Evolutionary conservation across 306 rosid genomes (phyloP), one percentile per base, ranked within the genome.

Genomic region (Sindora glabra): DNA sequence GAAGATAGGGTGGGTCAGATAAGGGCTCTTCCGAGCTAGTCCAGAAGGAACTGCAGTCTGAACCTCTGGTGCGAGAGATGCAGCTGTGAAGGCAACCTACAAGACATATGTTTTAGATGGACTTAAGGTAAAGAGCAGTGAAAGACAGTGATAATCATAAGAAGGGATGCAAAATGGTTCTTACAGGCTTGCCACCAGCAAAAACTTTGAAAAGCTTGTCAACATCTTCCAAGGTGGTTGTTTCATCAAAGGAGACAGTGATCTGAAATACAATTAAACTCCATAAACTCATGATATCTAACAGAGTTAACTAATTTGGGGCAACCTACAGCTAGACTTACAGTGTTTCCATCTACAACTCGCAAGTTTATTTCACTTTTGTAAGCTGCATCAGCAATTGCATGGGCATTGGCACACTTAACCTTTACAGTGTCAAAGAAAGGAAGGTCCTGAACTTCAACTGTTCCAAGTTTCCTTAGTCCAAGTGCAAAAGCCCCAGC

Each of bases 391-490:
- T 69, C 87, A 32, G 84, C 83, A 74, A 94, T 57, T 54, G 89
- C 89, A 47, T 75, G 75, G 23, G 95, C 86, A 63, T 94, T 81
- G 56, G 83, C 60, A 80, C 56, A 46, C 79, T 81, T 89, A 62
- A 94, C 80, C 79, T 80, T 84, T 59, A 94, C 95, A 13, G 99
- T 94, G 83, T 94, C 99, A 56, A 94, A 94, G 84, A 82, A 94
- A 37, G 94, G 86, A 67, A 84, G 95, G 65, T 77, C 85, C 81
- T 86, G 97, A 73, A 94, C 99, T 81, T 94, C 97, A 23, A 64
- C 87, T 0, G 86, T 71, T 56, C 95, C 97, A 48, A 94, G 90
- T 65, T 94, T 94, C 91, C 86, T 86, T 51, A 94, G 29, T 69
- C 99, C 99, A 62, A 82, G 80, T 26, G 97, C 82, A 79, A 94